Evolutionary conservation across 1,284 basidiomycete species (phyloP), one percentile per base, ranked within the genome.

Genomic region (Sporisorium scitamineum): DNA sequence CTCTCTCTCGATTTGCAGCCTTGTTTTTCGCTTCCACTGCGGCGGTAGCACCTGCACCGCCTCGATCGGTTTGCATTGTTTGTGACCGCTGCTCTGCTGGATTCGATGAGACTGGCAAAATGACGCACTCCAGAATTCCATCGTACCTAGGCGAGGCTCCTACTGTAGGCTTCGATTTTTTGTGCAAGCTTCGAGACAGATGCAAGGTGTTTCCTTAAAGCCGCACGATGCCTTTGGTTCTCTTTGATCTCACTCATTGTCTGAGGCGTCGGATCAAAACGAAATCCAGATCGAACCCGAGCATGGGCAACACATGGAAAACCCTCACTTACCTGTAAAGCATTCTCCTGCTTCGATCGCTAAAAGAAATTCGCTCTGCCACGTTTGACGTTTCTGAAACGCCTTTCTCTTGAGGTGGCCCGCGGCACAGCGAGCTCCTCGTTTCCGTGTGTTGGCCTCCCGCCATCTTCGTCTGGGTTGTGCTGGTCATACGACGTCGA

Each of bases 311-410:
- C 45, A 16, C 16, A 27, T 47, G 45, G 45, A 24, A 26, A 26
- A 45, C 24, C 13, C 22, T 20, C 29, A 29, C 48, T 50, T 13
- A 20, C 48, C n/a, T n/a, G 27, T 48, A n/a, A n/a, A n/a, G 47
- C 37, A 42, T 5, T 20, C 39, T n/a, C 14, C n/a, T 50, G 27
- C 48, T 50, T 50, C 48, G 27, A 50, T 50, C 48, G 48, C 27
- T 31, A 20, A 50, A 22, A 20, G n/a, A 42, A 5, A 13, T 42
- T 20, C 39, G 8, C n/a, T 31, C n/a, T 31, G 26, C 27, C 27
- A 29, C 47, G 29, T 50, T 48, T 18, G 47, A 48, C 27, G 13
- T 39, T 39, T 39, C 34, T n/a, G 41, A 18, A n/a, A 20, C 18
- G n/a, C 41, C 20, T 8, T 22, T 44, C 42, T 44, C 20, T n/a